These are phyloP conservation scores for Beauveria brongniartii DNA, from an alignment of 2,329 filamentous ascomycete species.

Conservation along the genomic window DNA sequence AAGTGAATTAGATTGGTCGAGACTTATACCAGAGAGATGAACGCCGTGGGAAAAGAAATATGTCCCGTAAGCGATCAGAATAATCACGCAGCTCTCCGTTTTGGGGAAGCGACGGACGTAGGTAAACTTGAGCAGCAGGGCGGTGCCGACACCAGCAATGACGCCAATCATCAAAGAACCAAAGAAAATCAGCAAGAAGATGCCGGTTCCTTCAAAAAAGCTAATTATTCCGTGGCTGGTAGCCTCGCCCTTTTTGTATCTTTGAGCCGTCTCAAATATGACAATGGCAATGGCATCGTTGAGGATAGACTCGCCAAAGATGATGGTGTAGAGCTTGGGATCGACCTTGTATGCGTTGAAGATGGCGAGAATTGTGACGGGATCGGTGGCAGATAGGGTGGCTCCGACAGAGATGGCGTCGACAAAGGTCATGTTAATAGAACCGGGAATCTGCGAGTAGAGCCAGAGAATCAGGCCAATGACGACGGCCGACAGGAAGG, in stretches of 20 bases:
- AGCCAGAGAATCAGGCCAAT: conserved; percentile 82
- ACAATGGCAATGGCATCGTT: conserved; percentile 99
- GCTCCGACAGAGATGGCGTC: conserved; percentile 96
- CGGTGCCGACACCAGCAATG: conserved; percentile 76
- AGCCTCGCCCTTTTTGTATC: conserved; percentile 72
- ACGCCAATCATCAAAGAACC: conserved; percentile 86
- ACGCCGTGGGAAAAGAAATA: conserved; percentile 98
- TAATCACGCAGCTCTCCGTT: conserved; percentile 90
- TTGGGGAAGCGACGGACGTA: conserved; percentile 88
- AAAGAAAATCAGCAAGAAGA: conserved; percentile 95
- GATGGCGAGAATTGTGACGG: conserved; percentile 94
- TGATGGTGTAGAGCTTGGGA: conserved; percentile 95
- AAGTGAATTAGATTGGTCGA: not conserved
- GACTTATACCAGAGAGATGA: conserved; percentile 76
- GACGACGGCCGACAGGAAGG: conserved; percentile 93
- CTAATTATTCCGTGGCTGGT: conserved; percentile 68
- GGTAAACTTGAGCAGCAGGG: conserved; percentile 86
- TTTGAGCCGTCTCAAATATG: conserved; percentile 93
- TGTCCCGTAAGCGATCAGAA: conserved; percentile 89
- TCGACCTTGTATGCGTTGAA: conserved; percentile 99
- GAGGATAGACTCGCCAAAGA: conserved; percentile 95
- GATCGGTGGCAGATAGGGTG: conserved; percentile 92
- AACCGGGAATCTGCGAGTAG: conserved; percentile 79
- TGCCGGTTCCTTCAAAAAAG: conserved; percentile 83
- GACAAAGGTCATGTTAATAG: conserved; percentile 79